Base-by-base conservation (phyloP, 768 basidiomycete genomes). In the Boletus pseudo-olivaceus region DNA sequence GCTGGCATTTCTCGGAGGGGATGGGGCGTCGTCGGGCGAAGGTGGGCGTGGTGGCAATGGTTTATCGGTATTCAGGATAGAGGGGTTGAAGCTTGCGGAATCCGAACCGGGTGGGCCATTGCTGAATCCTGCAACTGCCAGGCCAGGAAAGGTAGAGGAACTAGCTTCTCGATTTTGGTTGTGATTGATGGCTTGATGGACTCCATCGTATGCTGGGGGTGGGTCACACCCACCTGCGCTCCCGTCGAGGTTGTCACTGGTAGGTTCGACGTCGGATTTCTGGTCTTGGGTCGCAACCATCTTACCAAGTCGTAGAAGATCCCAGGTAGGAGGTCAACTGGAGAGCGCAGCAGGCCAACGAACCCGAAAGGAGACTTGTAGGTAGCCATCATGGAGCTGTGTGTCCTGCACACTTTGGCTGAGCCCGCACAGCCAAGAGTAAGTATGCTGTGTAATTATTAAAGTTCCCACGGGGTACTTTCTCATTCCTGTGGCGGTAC, bases 201-300 rank as follows among this genome's bases (percentile, higher is more conserved):
- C 17, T 7, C 54, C 46, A 30, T 63, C 54, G 12, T 66, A 61
- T 47, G 64, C 53, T 9, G 61, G 64, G 11, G 61, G 61, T 1
- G 20, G 50, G 26, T 58, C 58, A 23, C 23, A 23, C 23, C 4
- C 23, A 7, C n/a, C 33, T 14, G 7, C 29, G 20, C 17, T 8
- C 5, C 29, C 19, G 20, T 44, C 23, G 23, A 14, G 14, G 15
- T 1, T 11, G 29, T 41, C 44, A 30, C 12, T 30, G 20, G 29
- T 5, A n/a, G 41, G 30, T 14, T 49, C 33, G 7, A 26, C 14
- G 12, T 41, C n/a, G 5, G 41, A 10, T 35, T 48, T 53, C 38
- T 46, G 49, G 26, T 49, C 27, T 39, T 30, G 30, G 19, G 12
- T 14, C 33, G 19, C 6, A 17, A 32, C 17, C 54, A 59, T 56